Evolutionary conservation across 2,329 filamentous ascomycete species (phyloP).

Genomic region (Amylocarpus encephaloides): DNA sequence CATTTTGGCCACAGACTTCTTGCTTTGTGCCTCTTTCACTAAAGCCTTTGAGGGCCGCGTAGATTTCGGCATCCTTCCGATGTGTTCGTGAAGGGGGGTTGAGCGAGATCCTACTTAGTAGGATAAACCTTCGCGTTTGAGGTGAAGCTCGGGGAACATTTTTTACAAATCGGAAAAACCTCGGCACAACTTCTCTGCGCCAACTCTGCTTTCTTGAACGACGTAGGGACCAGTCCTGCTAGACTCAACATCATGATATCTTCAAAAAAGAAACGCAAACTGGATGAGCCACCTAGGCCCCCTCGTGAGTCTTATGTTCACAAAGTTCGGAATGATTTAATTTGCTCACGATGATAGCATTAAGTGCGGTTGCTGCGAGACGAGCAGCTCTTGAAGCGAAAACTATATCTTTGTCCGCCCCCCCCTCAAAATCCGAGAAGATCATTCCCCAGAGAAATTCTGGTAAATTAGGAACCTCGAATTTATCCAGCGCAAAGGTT

Average conservation of each 20-base stretch:
- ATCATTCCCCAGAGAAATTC: too few relatives aligned
- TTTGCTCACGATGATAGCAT: slow-evolving; percentile 20
- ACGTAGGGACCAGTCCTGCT: neutral
- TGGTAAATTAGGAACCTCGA: too few relatives aligned
- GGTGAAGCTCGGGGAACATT: slow-evolving; percentile 10
- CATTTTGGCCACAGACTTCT: slow-evolving; percentile 4
- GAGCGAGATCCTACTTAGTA: too few relatives aligned
- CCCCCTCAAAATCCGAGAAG: neutral
- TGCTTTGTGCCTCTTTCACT: slow-evolving; percentile 15
- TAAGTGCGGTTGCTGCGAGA: slow-evolving; percentile 30
- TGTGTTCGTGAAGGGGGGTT: neutral
- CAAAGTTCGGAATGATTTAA: neutral
- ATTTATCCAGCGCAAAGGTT: too few relatives aligned
- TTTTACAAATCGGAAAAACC: slow-evolving; percentile 9
- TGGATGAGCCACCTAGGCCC: slow-evolving; percentile 32
- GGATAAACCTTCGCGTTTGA: neutral
- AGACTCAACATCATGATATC: slow-evolving; percentile 18
- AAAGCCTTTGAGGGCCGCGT: slow-evolving; percentile 19
- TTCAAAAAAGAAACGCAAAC: slow-evolving; percentile 38
- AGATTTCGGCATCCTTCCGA: slow-evolving; percentile 1
- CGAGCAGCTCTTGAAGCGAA: slow-evolving; percentile 10
- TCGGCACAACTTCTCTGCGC: slow-evolving; percentile 2
- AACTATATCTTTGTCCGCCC: neutral
- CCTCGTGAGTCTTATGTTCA: slow-evolving; percentile 30
- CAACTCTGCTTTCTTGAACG: neutral